Evolutionary conservation across 768 basidiomycete species (phyloP).

Genomic region (Suillus hirtellus): DNA sequence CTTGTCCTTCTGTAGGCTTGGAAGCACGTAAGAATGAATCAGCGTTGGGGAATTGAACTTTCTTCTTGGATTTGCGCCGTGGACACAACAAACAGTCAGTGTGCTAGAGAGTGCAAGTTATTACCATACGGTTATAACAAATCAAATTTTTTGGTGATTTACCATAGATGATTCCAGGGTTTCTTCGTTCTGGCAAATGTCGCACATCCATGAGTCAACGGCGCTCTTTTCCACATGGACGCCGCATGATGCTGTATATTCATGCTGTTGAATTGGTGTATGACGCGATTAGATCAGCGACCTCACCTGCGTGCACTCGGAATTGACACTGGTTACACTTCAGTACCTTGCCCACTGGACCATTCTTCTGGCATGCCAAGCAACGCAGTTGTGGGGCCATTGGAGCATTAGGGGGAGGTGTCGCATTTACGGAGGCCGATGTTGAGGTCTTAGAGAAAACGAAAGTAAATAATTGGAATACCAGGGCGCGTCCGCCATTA

Average conservation of each 20-base stretch:
- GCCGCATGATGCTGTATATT: conserved; percentile 60
- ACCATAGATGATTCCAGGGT: conserved; percentile 81
- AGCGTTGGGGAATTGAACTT: conserved; percentile 45
- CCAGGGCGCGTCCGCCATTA: conserved; percentile 18
- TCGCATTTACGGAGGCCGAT: conserved; percentile 46
- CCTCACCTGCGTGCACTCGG: conserved; percentile 73
- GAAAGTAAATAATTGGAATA: conserved; percentile 2
- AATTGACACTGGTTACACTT: conserved; percentile 82
- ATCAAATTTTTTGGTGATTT: conserved; percentile 1
- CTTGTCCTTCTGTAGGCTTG: conserved; percentile 91
- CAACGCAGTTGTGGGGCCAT: conserved; percentile 69
- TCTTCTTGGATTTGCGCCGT: conserved; percentile 40
- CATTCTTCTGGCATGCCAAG: conserved; percentile 70
- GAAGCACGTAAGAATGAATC: conserved; percentile 72
- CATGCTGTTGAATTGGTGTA: conserved; percentile 13
- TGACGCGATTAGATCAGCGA: background rate
- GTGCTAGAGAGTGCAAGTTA: conserved; percentile 46
- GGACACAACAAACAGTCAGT: conserved; percentile 88
- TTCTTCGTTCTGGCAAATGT: conserved; percentile 84
- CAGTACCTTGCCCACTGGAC: conserved; percentile 74
- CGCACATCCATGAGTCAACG: conserved; percentile 81
- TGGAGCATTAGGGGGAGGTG: conserved; percentile 61
- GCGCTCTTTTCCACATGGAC: conserved; percentile 61
- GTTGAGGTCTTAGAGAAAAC: conserved; percentile 17
- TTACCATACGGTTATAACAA: conserved; percentile 5